Evolutionary conservation across 2,329 filamentous ascomycete genomes (phyloP).

Genomic region (Epichloe bromicola): DNA sequence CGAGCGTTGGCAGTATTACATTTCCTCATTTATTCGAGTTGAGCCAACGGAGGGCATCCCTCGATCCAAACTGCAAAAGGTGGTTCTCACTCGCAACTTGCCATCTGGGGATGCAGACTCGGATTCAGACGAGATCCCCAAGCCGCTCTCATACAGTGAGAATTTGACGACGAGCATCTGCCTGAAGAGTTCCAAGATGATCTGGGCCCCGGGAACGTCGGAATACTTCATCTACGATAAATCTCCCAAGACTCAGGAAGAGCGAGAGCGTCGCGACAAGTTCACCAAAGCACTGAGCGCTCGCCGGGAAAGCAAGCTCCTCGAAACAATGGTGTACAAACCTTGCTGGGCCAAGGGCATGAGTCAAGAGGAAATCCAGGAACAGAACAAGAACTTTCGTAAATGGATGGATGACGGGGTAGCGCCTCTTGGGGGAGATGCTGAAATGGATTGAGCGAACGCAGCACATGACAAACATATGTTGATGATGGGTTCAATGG

Average conservation of each 20-base stretch:
- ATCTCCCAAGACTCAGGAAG: slow-evolving; percentile 53
- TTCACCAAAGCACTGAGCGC: slow-evolving; percentile 41
- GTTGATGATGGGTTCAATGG: neutral
- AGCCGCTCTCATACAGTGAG: slow-evolving; percentile 50
- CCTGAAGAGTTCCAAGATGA: slow-evolving; percentile 64
- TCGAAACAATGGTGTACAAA: slow-evolving; percentile 73
- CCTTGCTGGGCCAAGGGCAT: slow-evolving; percentile 68
- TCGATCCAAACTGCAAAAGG: slow-evolving; percentile 50
- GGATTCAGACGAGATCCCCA: slow-evolving; percentile 49
- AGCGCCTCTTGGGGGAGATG: slow-evolving; percentile 13
- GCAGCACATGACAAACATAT: no score
- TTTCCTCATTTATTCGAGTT: slow-evolving; percentile 78
- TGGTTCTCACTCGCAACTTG: slow-evolving; percentile 59
- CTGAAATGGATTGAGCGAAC: slow-evolving; percentile 3
- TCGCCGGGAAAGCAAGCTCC: slow-evolving; percentile 56
- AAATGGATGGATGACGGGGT: slow-evolving; percentile 40
- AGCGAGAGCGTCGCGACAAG: slow-evolving; percentile 36
- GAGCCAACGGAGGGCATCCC: slow-evolving; percentile 75
- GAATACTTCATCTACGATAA: slow-evolving; percentile 65
- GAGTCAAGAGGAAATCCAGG: slow-evolving; percentile 63
- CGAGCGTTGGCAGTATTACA: slow-evolving; percentile 87
- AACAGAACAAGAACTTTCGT: slow-evolving; percentile 54
- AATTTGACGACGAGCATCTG: slow-evolving; percentile 61
- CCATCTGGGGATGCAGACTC: slow-evolving; percentile 48
- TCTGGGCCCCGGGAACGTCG: slow-evolving; percentile 57